Base-by-base conservation (phyloP, 805 yeast species). In the Candida michaelii region DNA sequence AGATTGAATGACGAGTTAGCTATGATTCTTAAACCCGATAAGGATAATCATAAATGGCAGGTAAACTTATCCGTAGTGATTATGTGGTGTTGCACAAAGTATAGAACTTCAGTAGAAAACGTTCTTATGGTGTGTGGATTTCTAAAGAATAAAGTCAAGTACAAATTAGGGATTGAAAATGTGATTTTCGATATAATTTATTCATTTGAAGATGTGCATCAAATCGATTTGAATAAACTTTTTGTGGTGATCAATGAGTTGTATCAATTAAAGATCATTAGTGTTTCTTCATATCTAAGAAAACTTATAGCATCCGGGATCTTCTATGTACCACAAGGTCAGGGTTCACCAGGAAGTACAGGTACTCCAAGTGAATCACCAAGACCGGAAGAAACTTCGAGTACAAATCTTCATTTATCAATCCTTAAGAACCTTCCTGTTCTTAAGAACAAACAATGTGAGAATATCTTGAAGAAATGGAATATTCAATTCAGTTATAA, bases 221-320 rank as follows among this genome's bases (percentile, higher is more conserved):
- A 39, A n/a, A 60, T 61, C 2, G 49, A 55, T n/a, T 43, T 65
- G 11, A 49, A 53, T 24, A 51, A 48, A 33, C 59, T 77, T 23
- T 66, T 72, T 47, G 67, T 73, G n/a, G 59, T 82, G 24, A 67
- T 83, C 13, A 69, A 73, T 41, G 82, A 78, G 56, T 59, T 82
- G 3, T 70, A 72, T 37, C 74, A 71, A 31, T 50, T 71, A 41
- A 74, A 74, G 35, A 59, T 84, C 17, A 71, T 85, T 17, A 62
- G 77, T 2, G 68, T 82, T 12, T 79, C 85, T 1, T 74, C 85
- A 1, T 91, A 91, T 54, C 70, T 90, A 44, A 69, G 97, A 53
- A 79, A 82, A 51, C 66, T 90, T 27, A 89, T 91, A 34, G 88
- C 97, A 8, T 82, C 93, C 0, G 99, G 97, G 4, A 71, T 89